Percentiles rank a stretch among this genome's conserved stretches.
phyloP scores from a whole-genome alignment of 306 rosid species.

The Pachyrhizus erosus region DNA sequence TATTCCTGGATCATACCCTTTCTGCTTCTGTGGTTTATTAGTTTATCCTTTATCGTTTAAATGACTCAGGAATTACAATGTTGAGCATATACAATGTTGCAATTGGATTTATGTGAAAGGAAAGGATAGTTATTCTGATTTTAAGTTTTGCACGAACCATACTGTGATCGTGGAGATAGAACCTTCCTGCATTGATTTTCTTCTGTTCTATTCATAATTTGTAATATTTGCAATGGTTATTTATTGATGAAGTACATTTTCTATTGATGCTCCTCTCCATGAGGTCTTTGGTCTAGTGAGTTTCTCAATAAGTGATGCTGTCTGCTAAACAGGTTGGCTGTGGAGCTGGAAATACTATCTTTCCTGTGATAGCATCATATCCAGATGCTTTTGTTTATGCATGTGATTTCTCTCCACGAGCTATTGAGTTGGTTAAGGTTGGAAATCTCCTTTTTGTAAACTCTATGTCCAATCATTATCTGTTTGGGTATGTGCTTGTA shows the following conservation, averaged over 20 bases:
- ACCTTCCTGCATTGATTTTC: not conserved
- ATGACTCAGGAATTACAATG: not conserved
- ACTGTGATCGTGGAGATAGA: slow-evolving; percentile 8
- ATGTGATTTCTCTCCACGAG: slow-evolving; percentile 93
- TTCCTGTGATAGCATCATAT: slow-evolving; percentile 78
- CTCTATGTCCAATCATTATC: slow-evolving; percentile 14
- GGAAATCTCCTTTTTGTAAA: slow-evolving; percentile 30
- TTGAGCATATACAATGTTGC: not conserved
- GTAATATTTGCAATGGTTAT: not conserved
- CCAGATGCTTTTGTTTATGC: slow-evolving; percentile 82
- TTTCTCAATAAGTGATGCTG: slow-evolving; percentile 26
- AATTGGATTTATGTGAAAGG: slow-evolving; percentile 23
- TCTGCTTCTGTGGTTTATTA: not conserved
- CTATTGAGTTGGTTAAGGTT: slow-evolving; percentile 90
- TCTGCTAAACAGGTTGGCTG: slow-evolving; percentile 73
- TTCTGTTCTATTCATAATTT: slow-evolving; percentile 17
- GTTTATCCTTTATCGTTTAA: not conserved
- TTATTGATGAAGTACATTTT: slow-evolving; percentile 21
- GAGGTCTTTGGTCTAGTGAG: slow-evolving; percentile 16
- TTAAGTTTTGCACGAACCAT: not conserved
- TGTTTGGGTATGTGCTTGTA: slow-evolving; percentile 23
- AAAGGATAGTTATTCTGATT: not conserved
- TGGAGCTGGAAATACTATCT: slow-evolving; percentile 95
- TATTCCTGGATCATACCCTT: not conserved
- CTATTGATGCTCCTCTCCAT: slow-evolving; percentile 19